These are phyloP conservation scores for Claviceps africana DNA, from an alignment of 2,329 filamentous ascomycete species.

Conservation along the genomic window DNA sequence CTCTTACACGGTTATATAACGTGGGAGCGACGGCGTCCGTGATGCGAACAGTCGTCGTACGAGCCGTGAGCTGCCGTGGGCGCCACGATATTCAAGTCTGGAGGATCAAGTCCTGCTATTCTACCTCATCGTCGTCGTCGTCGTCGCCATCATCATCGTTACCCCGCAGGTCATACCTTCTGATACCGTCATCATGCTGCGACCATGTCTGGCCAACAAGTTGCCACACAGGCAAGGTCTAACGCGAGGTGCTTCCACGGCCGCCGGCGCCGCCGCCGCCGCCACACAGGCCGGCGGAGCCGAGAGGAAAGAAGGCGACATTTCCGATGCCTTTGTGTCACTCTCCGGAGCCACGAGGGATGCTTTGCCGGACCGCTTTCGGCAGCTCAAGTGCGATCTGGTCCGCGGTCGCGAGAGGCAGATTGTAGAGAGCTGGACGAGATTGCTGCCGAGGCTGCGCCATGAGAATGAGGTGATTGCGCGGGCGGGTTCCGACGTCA, in stretches of 20 bases:
- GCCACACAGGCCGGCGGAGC: not conserved
- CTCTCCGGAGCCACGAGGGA: slow-evolving; percentile 32
- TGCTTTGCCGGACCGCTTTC: slow-evolving; percentile 41
- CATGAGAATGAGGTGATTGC: slow-evolving; percentile 35
- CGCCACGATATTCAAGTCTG: no score
- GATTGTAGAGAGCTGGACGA: slow-evolving; percentile 34
- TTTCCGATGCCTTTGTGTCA: slow-evolving; percentile 48
- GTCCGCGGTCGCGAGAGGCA: slow-evolving; percentile 33
- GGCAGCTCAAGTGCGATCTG: slow-evolving; percentile 40
- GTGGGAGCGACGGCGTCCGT: not conserved
- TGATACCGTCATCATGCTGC: slow-evolving; percentile 5
- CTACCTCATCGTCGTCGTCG: no score
- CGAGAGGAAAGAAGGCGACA: slow-evolving; percentile 43
- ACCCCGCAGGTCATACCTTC: not conserved
- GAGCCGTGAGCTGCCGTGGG: no score
- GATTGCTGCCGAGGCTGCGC: slow-evolving; percentile 30
- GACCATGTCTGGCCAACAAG: slow-evolving; percentile 3
- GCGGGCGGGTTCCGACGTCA: slow-evolving; percentile 28
- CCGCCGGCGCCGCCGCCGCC: not conserved
- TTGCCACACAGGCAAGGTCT: slow-evolving; percentile 4
- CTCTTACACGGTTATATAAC: not conserved
- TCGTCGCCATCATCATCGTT: no score
- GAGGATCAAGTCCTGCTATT: no score
- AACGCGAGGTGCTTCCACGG: slow-evolving; percentile 1
- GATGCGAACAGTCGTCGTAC: not conserved